phyloP scores from a whole-genome alignment of 2,329 filamentous ascomycete species.

The Calonectria pseudoreteaudii region DNA sequence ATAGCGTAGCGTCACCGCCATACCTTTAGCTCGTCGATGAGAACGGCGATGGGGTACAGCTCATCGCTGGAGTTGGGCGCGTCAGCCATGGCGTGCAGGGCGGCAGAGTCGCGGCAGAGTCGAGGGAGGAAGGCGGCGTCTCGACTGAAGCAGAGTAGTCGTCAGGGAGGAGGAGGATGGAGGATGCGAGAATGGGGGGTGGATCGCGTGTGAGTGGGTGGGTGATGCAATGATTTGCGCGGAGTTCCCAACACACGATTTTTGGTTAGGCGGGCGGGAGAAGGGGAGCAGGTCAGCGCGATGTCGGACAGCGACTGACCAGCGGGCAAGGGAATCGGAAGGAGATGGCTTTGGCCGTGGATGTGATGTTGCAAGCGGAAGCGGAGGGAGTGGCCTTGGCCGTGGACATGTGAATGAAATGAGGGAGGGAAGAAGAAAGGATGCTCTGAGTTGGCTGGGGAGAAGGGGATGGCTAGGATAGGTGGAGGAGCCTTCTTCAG shows the following conservation, averaged over 20 bases:
- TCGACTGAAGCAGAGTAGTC: conserved; percentile 35
- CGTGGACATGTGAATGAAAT: conserved; percentile 44
- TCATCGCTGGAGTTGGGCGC: conserved; percentile 93
- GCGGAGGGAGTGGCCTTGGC: conserved; percentile 29
- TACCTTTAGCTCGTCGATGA: conserved; percentile 99
- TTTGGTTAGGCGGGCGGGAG: conserved; percentile 37
- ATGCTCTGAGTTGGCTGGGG: conserved; percentile 26
- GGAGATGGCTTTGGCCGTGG: conserved; percentile 21
- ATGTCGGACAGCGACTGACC: conserved; percentile 27
- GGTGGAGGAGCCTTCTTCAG: conserved; percentile 18
- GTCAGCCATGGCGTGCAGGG: conserved; percentile 80
- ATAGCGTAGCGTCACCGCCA: conserved; percentile 46
- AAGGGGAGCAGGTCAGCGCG: conserved; percentile 30
- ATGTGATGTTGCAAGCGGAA: conserved; percentile 31
- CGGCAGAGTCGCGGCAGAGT: conserved; percentile 47
- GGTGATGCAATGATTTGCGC: conserved; percentile 50
- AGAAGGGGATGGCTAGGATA: conserved; percentile 23
- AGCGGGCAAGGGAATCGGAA: conserved; percentile 14
- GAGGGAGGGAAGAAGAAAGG: conserved; percentile 36
- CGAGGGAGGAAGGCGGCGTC: conserved; percentile 36
- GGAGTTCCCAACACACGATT: conserved; percentile 45
- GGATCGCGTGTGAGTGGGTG: conserved; percentile 45
- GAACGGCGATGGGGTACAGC: conserved; percentile 99
- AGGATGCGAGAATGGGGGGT: conserved; percentile 39
- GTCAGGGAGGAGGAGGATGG: conserved; percentile 37